Base-by-base conservation (phyloP, 208 protist species). In the Trypanosoma platydactyli region DNA sequence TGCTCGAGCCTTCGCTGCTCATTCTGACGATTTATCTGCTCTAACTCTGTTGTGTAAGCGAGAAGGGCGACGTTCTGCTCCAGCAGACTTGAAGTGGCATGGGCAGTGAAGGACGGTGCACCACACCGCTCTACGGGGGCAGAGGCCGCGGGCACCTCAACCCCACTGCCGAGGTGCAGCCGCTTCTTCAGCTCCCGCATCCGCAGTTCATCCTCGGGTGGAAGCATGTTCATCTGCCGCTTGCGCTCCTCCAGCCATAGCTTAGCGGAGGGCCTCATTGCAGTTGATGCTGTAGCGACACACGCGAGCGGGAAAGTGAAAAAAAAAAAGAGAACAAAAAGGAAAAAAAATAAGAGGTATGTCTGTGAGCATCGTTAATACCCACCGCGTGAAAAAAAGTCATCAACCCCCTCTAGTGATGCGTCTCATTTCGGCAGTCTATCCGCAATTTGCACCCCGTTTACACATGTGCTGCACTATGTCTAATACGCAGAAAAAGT, bases 221-320 rank as follows among this genome's bases (percentile, higher is more conserved):
- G 61, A 29, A 67, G 49, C 1, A 16, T 25, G 33, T 67, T 67
- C 33, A 55, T 5, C 7, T 20, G 15, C 20, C 51, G 25, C 16
- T 30, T 51, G n/a, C 33, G 22, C 35, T 67, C 61, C 33, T 67
- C 46, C 25, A 67, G 61, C 61, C 61, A 67, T 18, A 57, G 12
- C 29, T 30, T 42, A 15, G 49, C 61, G 2, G 61, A 50, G n/a
- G 61, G 46, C 22, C 24, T 67, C 61, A 67, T 67, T 15, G 6
- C 38, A 7, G 5, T n/a, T 18, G 7, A 45, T 15, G 12, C 41
- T 45, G n/a, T n/a, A n/a, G n/a, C n/a, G n/a, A 45, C 41, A 45
- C 41, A 45, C 41, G 41, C 12, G 15, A 58, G 38, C 55, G 24
- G 15, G 38, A 60, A 24, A 22, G 0, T 9, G 55, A 60, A 60